phyloP scores from a whole-genome alignment of 768 basidiomycete species.

The Leucocoprinus leucothites region DNA sequence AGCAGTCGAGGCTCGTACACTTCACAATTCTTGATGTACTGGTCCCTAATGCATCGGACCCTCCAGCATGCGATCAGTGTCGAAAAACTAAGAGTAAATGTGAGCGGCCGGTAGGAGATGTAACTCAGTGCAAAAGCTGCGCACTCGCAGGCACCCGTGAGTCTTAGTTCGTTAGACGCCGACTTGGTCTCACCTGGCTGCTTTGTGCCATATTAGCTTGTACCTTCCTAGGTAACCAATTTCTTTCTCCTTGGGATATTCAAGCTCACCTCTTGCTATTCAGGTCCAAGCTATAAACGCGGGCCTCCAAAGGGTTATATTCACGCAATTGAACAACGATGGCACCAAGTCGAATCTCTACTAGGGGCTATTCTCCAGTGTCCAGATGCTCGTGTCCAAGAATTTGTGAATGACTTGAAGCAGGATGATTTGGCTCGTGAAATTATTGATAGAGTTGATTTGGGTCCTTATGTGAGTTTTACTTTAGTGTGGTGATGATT shows the following conservation, averaged over 20 bases:
- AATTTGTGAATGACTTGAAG: constrained; percentile 57
- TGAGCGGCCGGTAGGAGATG: constrained; percentile 50
- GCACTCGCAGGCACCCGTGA: constrained; percentile 51
- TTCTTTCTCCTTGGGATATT: background rate
- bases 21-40: background rate
- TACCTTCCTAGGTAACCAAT: constrained; percentile 55
- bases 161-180: constrained; percentile 16
- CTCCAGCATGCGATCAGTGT: constrained; percentile 80
- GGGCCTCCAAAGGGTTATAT: constrained; percentile 91
- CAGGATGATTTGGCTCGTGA: constrained; percentile 76
- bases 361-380: constrained; percentile 79
- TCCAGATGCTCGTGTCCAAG: constrained; percentile 60
- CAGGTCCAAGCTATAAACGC: constrained; percentile 78
- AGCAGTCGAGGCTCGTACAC: constrained; percentile 55
- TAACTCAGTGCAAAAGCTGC: constrained; percentile 61
- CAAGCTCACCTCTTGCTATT: background rate
- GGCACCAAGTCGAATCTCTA: constrained; percentile 92
- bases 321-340: constrained; percentile 86
- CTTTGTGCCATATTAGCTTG: constrained; percentile 40
- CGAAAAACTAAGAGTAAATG: constrained; percentile 88
- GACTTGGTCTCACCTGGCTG: constrained; percentile 15
- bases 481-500: constrained; percentile 6
- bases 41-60: constrained; percentile 12
- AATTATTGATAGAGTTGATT: constrained; percentile 72
- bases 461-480: constrained; percentile 69